Evolutionary conservation across 208 protist genomes (phyloP).

Genomic region (Trypanosomatidae sp.): DNA sequence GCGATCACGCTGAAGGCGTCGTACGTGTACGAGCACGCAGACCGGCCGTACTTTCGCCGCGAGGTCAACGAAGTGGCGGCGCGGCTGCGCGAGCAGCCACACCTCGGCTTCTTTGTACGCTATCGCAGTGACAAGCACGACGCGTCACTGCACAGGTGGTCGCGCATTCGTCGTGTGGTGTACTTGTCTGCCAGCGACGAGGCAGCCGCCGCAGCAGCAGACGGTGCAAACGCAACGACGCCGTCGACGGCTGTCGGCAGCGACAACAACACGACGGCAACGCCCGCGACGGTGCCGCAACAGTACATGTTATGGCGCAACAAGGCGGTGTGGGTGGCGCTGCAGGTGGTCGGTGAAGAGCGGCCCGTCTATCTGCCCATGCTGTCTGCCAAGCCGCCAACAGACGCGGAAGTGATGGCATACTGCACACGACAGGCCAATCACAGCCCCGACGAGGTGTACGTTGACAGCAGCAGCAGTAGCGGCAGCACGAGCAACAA

Average conservation of each 20-base stretch:
- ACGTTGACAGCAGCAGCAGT: slow-evolving; percentile 5
- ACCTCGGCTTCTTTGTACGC: slow-evolving; percentile 53
- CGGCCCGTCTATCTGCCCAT: slow-evolving; percentile 28
- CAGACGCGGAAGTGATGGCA: slow-evolving; percentile 27
- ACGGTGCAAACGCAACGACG: not conserved
- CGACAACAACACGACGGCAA: not conserved
- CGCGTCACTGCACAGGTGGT: slow-evolving; percentile 41
- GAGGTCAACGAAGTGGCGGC: slow-evolving; percentile 20
- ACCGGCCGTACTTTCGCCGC: slow-evolving; percentile 33
- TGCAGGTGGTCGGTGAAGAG: slow-evolving; percentile 35
- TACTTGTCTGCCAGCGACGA: slow-evolving; percentile 10
- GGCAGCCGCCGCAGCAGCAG: not conserved
- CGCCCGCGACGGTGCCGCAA: slow-evolving; percentile 2
- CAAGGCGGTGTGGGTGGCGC: slow-evolving; percentile 39
- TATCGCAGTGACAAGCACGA: slow-evolving; percentile 28
- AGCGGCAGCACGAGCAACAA: not conserved
- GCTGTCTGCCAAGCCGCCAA: slow-evolving; percentile 42
- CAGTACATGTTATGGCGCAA: slow-evolving; percentile 22
- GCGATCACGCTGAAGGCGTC: slow-evolving; percentile 46
- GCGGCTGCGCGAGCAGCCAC: slow-evolving; percentile 13
- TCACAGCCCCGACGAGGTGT: slow-evolving; percentile 10
- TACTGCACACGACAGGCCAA: slow-evolving; percentile 27
- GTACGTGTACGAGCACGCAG: slow-evolving; percentile 48
- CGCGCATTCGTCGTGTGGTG: slow-evolving; percentile 20
- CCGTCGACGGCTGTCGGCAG: not conserved